Evolutionary conservation across 2,329 filamentous ascomycete genomes (phyloP), one percentile per base, ranked within the genome.

Genomic region (Lachnellula subtilissima): DNA sequence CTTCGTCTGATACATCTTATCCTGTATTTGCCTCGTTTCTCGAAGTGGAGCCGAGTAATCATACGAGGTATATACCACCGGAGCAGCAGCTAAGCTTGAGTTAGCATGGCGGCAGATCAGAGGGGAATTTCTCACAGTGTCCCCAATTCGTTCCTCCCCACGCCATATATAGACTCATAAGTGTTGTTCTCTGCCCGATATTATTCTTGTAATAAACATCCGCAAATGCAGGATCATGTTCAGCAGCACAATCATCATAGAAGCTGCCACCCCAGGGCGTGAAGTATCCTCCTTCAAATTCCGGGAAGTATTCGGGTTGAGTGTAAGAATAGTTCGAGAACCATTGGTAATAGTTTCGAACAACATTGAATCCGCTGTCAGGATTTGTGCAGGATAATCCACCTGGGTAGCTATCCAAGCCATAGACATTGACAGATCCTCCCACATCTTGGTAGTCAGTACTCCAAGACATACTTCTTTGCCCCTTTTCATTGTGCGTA

Each of bases 181-280:
- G 64, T 0, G 77, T 80, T 1, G 75, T 70, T 22, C 74, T 69
- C 52, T 80, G 78, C 5, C 73, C 79, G 54, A 82, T 74, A 51
- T 81, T 77, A 60, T 81, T 78, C 64, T 81, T 81, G 64, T 81
- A 82, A 54, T 79, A 82, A 1, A 83, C 75, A 66, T 82, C 78
- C 1, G 78, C 73, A 64, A 79, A 82, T 12, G 73, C 73, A 0
- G 74, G 72, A 11, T 70, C 69, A 52, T 77, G 76, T 47, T 79
- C 75, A 0, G 76, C 69, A 14, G 67, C 52, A 59, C 78, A 81
- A 53, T 74, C 67, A 52, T 81, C 80, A 57, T 80, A 82, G 57
- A 80, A 80, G 9, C 61, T 69, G 3, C 75, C 76, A 0, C 75
- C 77, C 79, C 79, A 82, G 14, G 77, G 73, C n/a, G 76, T 75